phyloP scores from a whole-genome alignment of 2,329 filamentous ascomycete genomes.

The Trichoderma sp. region DNA sequence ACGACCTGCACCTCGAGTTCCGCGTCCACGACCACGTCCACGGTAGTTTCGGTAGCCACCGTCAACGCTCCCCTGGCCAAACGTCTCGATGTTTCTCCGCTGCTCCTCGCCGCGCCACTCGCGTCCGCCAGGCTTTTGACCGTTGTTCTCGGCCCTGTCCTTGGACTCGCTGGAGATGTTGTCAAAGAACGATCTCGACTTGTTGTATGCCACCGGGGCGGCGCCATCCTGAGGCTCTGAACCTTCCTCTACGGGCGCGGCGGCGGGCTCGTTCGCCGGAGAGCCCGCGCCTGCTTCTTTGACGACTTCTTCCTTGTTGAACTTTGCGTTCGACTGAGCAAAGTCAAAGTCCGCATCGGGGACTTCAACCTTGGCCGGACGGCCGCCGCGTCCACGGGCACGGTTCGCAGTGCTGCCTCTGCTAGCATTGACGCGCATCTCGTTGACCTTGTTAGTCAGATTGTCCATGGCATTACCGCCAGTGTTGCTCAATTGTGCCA shows the following conservation, averaged over 20 bases:
- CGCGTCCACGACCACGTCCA: conserved; percentile 73
- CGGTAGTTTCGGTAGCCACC: conserved; percentile 75
- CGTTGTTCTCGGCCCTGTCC: conserved; percentile 75
- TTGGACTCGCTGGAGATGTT: conserved; percentile 95
- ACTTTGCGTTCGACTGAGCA: conserved; percentile 56
- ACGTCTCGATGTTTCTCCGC: conserved; percentile 95
- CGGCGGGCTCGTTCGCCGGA: conserved; percentile 59
- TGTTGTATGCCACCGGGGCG: conserved; percentile 69
- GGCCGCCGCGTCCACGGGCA: conserved; percentile 53
- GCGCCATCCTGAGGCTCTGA: conserved; percentile 48
- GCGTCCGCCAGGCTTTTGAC: conserved; percentile 71
- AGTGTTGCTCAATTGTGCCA: conserved; percentile 65
- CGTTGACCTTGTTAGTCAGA: conserved; percentile 71
- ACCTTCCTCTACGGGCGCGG: conserved; percentile 44
- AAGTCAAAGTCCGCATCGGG: conserved; percentile 94
- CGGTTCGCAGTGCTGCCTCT: conserved; percentile 51
- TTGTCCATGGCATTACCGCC: conserved; percentile 65
- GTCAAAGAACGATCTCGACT: conserved; percentile 89
- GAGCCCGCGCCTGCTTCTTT: conserved; percentile 88
- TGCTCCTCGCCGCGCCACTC: conserved; percentile 93
- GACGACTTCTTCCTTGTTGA: conserved; percentile 60
- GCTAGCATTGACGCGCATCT: conserved; percentile 70
- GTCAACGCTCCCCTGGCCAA: conserved; percentile 94
- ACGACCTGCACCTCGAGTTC: conserved; percentile 44
- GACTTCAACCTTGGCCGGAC: conserved; percentile 73